phyloP scores from a whole-genome alignment of 1,284 basidiomycete species.

The Cutaneotrichosporon arboriforme region DNA sequence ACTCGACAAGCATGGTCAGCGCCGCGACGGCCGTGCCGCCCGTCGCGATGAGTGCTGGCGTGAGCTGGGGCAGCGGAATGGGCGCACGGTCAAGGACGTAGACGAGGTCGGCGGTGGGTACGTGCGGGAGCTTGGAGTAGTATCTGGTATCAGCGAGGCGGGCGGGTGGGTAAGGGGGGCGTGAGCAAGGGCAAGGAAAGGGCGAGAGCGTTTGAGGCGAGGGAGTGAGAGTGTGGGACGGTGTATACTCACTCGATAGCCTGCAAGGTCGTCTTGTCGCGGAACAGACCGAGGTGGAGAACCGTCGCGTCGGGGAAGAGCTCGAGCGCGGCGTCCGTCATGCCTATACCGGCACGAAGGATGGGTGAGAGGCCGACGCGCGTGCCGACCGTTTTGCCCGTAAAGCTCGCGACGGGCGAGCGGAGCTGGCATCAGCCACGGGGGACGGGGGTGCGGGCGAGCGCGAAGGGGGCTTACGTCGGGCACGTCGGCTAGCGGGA shows the following conservation, averaged over 20 bases:
- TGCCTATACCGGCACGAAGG: constrained; percentile 86
- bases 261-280: constrained; percentile 82
- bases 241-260: constrained; percentile 72
- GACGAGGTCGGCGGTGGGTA: constrained; percentile 71
- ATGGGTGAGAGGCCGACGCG: constrained; percentile 83
- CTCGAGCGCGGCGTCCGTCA: constrained; percentile 75
- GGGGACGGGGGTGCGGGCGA: background rate
- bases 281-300: constrained; percentile 82
- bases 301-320: constrained; percentile 82
- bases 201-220: no score
- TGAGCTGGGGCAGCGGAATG: background rate
- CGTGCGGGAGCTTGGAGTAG: constrained; percentile 81
- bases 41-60: constrained; percentile 71
- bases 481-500: constrained; percentile 35
- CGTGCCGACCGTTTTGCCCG: constrained; percentile 49
- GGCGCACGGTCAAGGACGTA: constrained; percentile 68
- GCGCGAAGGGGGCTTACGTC: constrained; percentile 21
- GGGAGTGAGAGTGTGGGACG: background rate
- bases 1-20: constrained; percentile 73
- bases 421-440: constrained; percentile 42
- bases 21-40: constrained; percentile 89
- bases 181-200: no score
- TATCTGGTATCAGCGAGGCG: constrained; percentile 55
- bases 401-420: constrained; percentile 47
- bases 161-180: no score